These are phyloP conservation scores for Spathaspora boniae DNA, from an alignment of 805 yeast genomes.

Conservation along the genomic window DNA sequence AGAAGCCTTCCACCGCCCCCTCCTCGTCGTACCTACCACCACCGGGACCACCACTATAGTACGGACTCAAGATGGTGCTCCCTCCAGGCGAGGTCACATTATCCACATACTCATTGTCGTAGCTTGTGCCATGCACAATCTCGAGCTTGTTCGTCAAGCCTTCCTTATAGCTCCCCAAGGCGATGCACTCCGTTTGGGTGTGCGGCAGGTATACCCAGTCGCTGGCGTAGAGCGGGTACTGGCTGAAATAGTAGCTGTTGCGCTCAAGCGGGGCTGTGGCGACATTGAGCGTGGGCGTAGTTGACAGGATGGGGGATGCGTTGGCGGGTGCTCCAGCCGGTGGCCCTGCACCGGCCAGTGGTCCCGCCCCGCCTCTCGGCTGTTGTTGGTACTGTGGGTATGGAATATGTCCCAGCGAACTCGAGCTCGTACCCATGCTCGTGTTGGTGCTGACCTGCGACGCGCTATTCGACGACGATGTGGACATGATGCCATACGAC, in stretches of 20 bases:
- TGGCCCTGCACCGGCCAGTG: neutral
- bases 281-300: neutral
- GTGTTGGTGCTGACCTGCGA: no score
- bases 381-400: slow-evolving; percentile 6
- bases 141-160: slow-evolving; percentile 67
- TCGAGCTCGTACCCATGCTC: neutral
- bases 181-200: slow-evolving; percentile 46
- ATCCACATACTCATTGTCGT: slow-evolving; percentile 19
- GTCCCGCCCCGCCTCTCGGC: slow-evolving; percentile 1
- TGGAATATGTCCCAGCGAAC: slow-evolving; percentile 3
- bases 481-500: slow-evolving; percentile 7
- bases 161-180: slow-evolving; percentile 77
- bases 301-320: neutral
- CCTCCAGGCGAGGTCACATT: slow-evolving; percentile 4
- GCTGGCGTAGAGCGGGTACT: slow-evolving; percentile 30
- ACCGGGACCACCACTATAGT: slow-evolving; percentile 3
- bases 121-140: slow-evolving; percentile 34
- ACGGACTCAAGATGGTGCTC: neutral
- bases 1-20: slow-evolving; percentile 27
- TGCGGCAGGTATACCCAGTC: slow-evolving; percentile 29
- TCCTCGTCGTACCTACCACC: slow-evolving; percentile 6
- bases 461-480: slow-evolving; percentile 3
- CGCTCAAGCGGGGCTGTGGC: slow-evolving; percentile 13
- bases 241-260: slow-evolving; percentile 23
- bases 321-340: neutral